Percentiles rank a stretch among this genome's conserved stretches.
Evolutionary conservation across 768 basidiomycete species (phyloP).

Genomic region (Boletus sensibilis): DNA sequence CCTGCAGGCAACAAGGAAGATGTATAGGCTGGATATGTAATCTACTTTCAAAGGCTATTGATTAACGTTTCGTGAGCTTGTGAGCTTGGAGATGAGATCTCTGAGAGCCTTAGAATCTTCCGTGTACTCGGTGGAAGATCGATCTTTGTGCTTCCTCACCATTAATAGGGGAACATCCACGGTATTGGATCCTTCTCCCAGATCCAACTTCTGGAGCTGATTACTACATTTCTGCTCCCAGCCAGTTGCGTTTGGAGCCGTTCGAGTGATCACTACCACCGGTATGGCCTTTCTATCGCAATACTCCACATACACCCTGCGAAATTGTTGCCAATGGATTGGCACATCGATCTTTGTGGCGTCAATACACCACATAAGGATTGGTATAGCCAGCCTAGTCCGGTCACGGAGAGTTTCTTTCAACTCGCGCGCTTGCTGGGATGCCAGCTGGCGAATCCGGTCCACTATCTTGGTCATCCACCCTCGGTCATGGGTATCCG

Average conservation of each 20-base stretch:
- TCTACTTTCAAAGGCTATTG: background rate
- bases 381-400: constrained; percentile 7
- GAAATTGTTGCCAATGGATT: constrained; percentile 21
- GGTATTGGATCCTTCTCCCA: constrained; percentile 1
- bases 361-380: constrained; percentile 28
- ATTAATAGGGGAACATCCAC: constrained; percentile 2
- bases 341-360: constrained; percentile 18
- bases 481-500: constrained; percentile 1
- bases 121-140: constrained; percentile 9
- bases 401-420: constrained; percentile 9
- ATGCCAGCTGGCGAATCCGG: constrained; percentile 10
- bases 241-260: background rate
- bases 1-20: background rate
- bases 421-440: constrained; percentile 21
- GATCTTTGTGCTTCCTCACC: constrained; percentile 12
- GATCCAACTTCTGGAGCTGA: constrained; percentile 11
- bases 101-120: constrained; percentile 19
- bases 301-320: constrained; percentile 25
- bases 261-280: constrained; percentile 20
- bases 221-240: constrained; percentile 16
- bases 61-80: background rate
- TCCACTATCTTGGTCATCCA: constrained; percentile 9
- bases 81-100: constrained; percentile 8
- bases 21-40: background rate
- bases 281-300: constrained; percentile 22